phyloP scores from a whole-genome alignment of 179 eudicot genomes.

The Corrigiola litoralis region DNA sequence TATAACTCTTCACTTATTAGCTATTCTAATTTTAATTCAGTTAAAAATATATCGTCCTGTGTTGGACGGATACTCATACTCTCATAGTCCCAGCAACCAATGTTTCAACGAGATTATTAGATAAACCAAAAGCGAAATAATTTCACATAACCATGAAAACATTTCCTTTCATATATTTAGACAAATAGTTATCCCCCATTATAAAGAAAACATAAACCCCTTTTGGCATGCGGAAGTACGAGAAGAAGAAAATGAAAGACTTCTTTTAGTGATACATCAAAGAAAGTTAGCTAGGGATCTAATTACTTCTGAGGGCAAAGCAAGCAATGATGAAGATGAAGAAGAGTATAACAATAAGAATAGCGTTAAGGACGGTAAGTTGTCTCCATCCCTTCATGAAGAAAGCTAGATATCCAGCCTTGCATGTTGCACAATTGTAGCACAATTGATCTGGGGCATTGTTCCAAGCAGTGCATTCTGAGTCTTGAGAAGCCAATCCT shows the following conservation, averaged over 20 bases:
- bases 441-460: slow-evolving; percentile 20
- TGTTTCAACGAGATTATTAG: no score
- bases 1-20: no score
- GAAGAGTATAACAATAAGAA: slow-evolving; percentile 26
- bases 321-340: slow-evolving; percentile 28
- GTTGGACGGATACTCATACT: no score
- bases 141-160: no score
- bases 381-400: slow-evolving; percentile 29
- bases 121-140: no score
- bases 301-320: slow-evolving; percentile 25
- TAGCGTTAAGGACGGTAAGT: slow-evolving; percentile 16
- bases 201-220: no score
- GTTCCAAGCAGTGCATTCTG: slow-evolving; percentile 33
- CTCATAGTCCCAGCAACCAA: no score
- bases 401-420: slow-evolving; percentile 35
- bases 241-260: neutral
- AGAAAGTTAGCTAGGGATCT: neutral
- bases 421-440: slow-evolving; percentile 34
- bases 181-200: no score
- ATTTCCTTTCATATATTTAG: no score
- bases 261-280: neutral
- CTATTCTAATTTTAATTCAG: no score
- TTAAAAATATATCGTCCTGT: no score
- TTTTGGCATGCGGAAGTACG: neutral
- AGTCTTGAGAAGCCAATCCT: slow-evolving; percentile 17